Evolutionary conservation across 192 early-diverging fungal genomes (phyloP).

Genomic region (Entophlyctis helioformis): DNA sequence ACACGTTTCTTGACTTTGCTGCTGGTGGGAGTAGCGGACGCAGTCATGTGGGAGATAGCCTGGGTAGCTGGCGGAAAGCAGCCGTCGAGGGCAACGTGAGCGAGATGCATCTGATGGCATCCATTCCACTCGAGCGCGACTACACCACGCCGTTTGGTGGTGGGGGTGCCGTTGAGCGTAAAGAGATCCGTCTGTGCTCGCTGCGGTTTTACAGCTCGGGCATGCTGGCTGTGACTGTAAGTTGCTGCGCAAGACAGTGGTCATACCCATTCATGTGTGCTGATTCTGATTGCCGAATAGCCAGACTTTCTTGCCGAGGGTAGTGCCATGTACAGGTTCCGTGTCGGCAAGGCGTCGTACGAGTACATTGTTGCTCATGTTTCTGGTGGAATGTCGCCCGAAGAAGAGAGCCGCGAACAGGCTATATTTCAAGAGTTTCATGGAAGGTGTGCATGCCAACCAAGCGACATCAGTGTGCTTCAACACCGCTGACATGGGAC

Average conservation of each 20-base stretch:
- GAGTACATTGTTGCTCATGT: constrained; percentile 17
- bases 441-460: constrained; percentile 3
- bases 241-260: too few relatives aligned
- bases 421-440: constrained; percentile 17
- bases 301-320: not conserved
- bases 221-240: constrained; percentile 21
- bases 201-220: constrained; percentile 22
- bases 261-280: too few relatives aligned
- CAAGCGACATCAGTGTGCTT: not conserved
- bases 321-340: constrained; percentile 10
- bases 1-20: too few relatives aligned
- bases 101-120: too few relatives aligned
- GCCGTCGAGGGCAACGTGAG: too few relatives aligned
- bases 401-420: constrained; percentile 17
- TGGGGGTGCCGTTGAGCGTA: constrained; percentile 3
- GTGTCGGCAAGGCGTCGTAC: constrained; percentile 14
- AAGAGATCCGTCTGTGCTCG: constrained; percentile 27
- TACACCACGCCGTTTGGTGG: too few relatives aligned
- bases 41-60: too few relatives aligned
- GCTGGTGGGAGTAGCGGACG: too few relatives aligned
- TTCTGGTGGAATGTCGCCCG: constrained; percentile 6
- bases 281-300: too few relatives aligned
- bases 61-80: too few relatives aligned
- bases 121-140: too few relatives aligned
- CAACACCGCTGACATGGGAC: not conserved